A percentile compares a stretch with the other conserved stretches of the same genome.
These are phyloP conservation scores for Syzygium jambos DNA, from an alignment of 345 rosid genomes.

Conservation along the genomic window DNA sequence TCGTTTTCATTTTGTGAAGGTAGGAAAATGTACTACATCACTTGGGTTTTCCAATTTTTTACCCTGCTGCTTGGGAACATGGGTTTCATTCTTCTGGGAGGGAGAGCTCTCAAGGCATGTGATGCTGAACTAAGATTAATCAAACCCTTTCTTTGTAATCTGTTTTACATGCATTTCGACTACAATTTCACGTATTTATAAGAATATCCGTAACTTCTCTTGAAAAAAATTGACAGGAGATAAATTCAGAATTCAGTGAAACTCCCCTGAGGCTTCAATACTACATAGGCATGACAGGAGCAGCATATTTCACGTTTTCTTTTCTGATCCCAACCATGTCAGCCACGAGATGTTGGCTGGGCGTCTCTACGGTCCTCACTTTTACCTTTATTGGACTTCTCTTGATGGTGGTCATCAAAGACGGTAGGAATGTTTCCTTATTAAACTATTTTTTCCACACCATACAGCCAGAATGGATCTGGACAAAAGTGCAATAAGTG, in stretches of 20 bases:
- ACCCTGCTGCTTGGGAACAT: conserved; percentile 14
- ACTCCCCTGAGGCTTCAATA: conserved; percentile 21
- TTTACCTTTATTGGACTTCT: conserved; percentile 5
- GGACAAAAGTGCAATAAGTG: neutral
- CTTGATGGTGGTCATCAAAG: conserved; percentile 6
- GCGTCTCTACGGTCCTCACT: conserved; percentile 10
- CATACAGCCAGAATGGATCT: neutral
- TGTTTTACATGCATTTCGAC: too few species aligned
- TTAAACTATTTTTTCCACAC: neutral
- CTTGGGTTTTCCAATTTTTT: conserved; percentile 15
- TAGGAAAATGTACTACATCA: conserved; percentile 8
- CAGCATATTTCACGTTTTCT: conserved; percentile 14
- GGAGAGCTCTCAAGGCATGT: conserved; percentile 20
- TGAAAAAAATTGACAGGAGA: conserved; percentile 2
- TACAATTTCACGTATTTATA: neutral
- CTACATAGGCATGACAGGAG: conserved; percentile 15
- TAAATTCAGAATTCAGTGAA: conserved; percentile 6
- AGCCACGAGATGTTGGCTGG: conserved; percentile 21
- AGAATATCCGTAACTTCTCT: neutral
- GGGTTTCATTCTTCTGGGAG: conserved; percentile 29
- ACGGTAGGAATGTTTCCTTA: conserved; percentile 2
- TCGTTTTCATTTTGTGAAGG: conserved; percentile 3
- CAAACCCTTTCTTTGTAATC: too few species aligned
- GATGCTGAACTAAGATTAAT: neutral
- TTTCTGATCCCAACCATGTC: conserved; percentile 18